Percentiles rank a stretch among this genome's conserved stretches.
Evolutionary conservation across 139 green algal species (phyloP).

Genomic region (Haematococcus sp.): DNA sequence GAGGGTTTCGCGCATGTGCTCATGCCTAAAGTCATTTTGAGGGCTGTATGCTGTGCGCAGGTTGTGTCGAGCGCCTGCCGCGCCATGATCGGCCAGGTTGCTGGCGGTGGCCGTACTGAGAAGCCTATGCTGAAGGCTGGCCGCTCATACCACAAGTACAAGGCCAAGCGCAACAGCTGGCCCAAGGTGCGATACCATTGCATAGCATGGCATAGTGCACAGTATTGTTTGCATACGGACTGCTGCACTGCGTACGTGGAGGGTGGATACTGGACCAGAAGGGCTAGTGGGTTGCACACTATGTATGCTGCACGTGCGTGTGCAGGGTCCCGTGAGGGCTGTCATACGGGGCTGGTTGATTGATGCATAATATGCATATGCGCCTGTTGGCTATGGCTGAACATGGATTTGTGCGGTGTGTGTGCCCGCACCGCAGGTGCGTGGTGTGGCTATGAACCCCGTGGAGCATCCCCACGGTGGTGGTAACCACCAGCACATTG

Average conservation of each 20-base stretch:
- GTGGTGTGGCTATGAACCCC: constrained; percentile 99
- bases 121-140: constrained; percentile 99
- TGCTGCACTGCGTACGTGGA: no score
- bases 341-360: background rate
- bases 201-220: background rate
- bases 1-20: no score
- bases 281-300: no score
- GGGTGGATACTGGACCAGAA: no score
- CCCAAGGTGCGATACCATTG: constrained; percentile 36
- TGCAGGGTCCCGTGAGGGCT: no score
- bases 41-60: no score
- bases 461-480: constrained; percentile 99
- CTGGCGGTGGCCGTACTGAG: constrained; percentile 96
- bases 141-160: constrained; percentile 95
- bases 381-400: no score
- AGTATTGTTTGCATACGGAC: background rate
- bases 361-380: no score
- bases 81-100: constrained; percentile 94
- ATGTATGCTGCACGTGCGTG: no score
- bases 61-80: constrained; percentile 89
- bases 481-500: constrained; percentile 99
- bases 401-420: no score
- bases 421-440: no score
- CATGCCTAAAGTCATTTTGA: no score
- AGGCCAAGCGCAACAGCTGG: constrained; percentile 63